phyloP scores from a whole-genome alignment of 306 rosid species.

The Trifolium pratense region DNA sequence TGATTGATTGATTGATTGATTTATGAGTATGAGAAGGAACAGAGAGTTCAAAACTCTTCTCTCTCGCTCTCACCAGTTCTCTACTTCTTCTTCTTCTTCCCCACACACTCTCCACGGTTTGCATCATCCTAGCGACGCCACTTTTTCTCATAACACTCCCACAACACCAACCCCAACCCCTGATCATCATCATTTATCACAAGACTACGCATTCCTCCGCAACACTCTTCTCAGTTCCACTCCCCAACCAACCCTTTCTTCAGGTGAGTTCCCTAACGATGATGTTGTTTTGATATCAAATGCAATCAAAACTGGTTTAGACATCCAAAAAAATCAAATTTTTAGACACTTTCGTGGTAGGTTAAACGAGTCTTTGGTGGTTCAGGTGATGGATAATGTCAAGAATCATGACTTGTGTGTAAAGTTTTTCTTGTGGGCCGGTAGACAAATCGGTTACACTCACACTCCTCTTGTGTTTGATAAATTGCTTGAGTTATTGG shows the following conservation, averaged over 20 bases:
- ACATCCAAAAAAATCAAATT: constrained; percentile 51
- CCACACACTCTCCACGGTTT: constrained; percentile 58
- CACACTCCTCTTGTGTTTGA: constrained; percentile 57
- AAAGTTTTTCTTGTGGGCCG: constrained; percentile 74
- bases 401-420: constrained; percentile 58
- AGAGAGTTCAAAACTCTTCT: constrained; percentile 49
- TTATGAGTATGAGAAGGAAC: constrained; percentile 56
- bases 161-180: constrained; percentile 37
- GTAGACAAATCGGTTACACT: constrained; percentile 76
- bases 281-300: constrained; percentile 54
- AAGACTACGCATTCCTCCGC: constrained; percentile 62
- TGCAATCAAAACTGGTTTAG: constrained; percentile 52
- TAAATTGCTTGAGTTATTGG: constrained; percentile 58
- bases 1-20: no score
- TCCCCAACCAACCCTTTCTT: constrained; percentile 29
- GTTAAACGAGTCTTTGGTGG: constrained; percentile 55
- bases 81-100: constrained; percentile 37
- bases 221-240: constrained; percentile 49
- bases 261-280: constrained; percentile 45
- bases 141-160: constrained; percentile 32
- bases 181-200: constrained; percentile 39
- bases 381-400: constrained; percentile 58
- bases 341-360: constrained; percentile 66
- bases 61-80: constrained; percentile 42
- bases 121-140: constrained; percentile 48